Percentiles rank a stretch among this genome's conserved stretches.
phyloP scores from a whole-genome alignment of 2,329 filamentous ascomycete species.

The Ceratocystis cubensis region DNA sequence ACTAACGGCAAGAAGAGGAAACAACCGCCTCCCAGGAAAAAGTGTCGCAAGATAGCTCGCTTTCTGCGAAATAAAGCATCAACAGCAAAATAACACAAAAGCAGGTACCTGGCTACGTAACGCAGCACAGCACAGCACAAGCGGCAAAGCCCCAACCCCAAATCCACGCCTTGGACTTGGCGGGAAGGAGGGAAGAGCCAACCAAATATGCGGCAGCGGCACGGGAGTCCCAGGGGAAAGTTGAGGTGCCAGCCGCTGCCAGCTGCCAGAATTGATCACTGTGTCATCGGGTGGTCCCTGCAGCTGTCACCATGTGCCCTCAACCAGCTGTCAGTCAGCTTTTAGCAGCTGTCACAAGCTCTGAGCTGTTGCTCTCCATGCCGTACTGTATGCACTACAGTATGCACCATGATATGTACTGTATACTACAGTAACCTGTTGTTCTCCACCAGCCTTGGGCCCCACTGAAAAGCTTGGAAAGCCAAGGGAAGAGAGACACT shows the following conservation, averaged over 20 bases:
- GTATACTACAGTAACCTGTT: too few species aligned
- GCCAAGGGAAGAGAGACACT: neutral
- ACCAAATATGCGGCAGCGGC: neutral
- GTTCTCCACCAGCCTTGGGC: neutral
- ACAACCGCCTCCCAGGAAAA: neutral
- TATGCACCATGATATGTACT: rapidly evolving
- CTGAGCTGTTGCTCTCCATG: neutral
- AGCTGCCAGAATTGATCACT: neutral
- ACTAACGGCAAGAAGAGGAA: neutral
- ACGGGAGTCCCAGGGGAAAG: neutral
- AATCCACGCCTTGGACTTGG: neutral
- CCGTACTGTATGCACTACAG: too few species aligned
- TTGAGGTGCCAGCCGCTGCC: neutral
- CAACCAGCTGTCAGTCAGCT: neutral
- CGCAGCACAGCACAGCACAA: neutral
- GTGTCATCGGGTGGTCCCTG: neutral
- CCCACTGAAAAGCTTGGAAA: slow-evolving; percentile 10
- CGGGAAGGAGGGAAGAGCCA: neutral
- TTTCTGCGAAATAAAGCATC: neutral
- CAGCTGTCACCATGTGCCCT: neutral
- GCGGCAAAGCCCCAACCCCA: too few species aligned
- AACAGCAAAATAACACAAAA: neutral
- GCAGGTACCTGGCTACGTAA: slow-evolving; percentile 3
- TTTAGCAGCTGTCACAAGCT: neutral
- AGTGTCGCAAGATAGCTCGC: neutral